Conservation (phyloP, 768 basidiomycete genomes). For the Baorangia bicolor region DNA sequence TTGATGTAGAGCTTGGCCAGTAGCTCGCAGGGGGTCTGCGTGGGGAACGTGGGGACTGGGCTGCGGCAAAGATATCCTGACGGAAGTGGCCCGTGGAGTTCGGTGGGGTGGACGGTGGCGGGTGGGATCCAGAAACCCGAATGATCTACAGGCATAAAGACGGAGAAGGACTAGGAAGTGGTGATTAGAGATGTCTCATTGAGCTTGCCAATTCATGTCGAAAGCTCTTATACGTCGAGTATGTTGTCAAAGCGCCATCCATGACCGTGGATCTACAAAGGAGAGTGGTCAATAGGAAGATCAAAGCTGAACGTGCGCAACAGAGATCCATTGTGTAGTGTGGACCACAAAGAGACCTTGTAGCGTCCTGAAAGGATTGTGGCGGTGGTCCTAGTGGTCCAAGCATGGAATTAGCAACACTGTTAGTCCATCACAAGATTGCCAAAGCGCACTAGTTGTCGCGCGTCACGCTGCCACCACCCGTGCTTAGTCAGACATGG, state of each 20-base stretch:
- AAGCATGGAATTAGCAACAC: background rate
- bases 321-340: background rate
- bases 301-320: background rate
- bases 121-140: constrained; percentile 3
- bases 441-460: background rate
- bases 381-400: background rate
- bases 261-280: background rate
- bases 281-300: constrained; percentile 1
- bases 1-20: background rate
- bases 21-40: constrained; percentile 6
- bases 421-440: background rate
- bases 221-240: constrained; percentile 2
- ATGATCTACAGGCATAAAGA: constrained; percentile 1
- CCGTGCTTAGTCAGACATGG: background rate
- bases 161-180: background rate
- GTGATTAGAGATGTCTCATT: background rate
- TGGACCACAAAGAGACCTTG: background rate
- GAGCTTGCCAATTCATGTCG: background rate
- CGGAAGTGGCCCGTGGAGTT: background rate
- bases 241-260: background rate
- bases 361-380: background rate
- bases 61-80: background rate
- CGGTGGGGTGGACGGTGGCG: background rate
- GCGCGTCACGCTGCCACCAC: background rate
- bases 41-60: background rate